Evolutionary conservation across 805 yeast species (phyloP).

Genomic region (Hanseniaspora occidentalis): DNA sequence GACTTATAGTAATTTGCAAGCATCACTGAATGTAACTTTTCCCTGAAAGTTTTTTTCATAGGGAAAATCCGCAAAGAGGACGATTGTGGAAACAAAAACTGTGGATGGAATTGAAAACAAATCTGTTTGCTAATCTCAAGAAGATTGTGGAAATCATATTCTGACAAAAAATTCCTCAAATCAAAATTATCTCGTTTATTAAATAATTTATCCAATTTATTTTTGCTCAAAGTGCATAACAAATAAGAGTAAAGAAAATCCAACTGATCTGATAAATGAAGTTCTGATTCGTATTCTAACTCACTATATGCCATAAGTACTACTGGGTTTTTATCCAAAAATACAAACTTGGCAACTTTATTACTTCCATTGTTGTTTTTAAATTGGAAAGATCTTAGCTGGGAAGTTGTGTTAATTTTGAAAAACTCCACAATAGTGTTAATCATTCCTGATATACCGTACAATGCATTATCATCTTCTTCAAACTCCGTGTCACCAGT

Average conservation of each 20-base stretch:
- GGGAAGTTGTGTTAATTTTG: conserved; percentile 27
- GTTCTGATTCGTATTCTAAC: conserved; percentile 35
- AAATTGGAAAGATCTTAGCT: conserved; percentile 34
- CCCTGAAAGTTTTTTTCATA: conserved; percentile 45
- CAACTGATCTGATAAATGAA: conserved; percentile 48
- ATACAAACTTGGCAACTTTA: conserved; percentile 30
- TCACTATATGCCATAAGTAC: conserved; percentile 58
- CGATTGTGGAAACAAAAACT: conserved; percentile 30
- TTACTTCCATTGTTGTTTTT: not conserved
- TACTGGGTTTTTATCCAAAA: conserved; percentile 55
- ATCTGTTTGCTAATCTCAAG: conserved; percentile 49
- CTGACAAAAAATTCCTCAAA: conserved; percentile 59
- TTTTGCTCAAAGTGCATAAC: conserved; percentile 72
- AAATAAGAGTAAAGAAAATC: conserved; percentile 64
- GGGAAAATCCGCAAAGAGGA: conserved; percentile 56
- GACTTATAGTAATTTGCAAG: conserved; percentile 9
- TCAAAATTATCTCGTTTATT: conserved; percentile 69
- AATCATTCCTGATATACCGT: conserved; percentile 64
- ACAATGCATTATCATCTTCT: conserved; percentile 50
- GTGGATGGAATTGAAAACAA: conserved; percentile 39
- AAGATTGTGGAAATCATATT: conserved; percentile 60
- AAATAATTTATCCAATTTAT: conserved; percentile 60
- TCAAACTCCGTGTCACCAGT: too few relatives aligned
- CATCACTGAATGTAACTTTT: conserved; percentile 29
- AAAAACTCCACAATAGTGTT: conserved; percentile 71